Percentiles rank a stretch among this genome's conserved stretches.
These are phyloP conservation scores for Exophiala xenobiotica DNA, from an alignment of 2,329 filamentous ascomycete species.

Conservation along the genomic window DNA sequence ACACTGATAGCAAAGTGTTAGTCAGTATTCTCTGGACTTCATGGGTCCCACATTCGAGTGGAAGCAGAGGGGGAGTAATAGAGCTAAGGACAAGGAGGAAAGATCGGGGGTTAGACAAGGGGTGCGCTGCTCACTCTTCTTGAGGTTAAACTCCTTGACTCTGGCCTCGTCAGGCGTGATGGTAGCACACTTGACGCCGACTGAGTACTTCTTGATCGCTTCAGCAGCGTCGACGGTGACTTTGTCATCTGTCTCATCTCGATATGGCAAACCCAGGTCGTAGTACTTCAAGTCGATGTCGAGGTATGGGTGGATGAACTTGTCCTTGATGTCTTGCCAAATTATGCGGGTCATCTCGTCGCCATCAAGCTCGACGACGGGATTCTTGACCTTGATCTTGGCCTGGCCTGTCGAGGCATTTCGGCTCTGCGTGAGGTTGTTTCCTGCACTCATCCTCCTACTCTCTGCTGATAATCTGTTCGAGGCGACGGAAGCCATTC, in stretches of 20 bases:
- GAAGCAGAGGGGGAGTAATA: too few species aligned
- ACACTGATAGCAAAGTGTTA: constrained; percentile 61
- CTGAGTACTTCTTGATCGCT: constrained; percentile 98
- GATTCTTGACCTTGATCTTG: constrained; percentile 99
- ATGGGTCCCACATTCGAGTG: too few species aligned
- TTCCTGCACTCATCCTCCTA: constrained; percentile 14
- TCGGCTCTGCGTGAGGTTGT: constrained; percentile 39
- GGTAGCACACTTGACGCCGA: constrained; percentile 98
- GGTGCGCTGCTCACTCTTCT: constrained; percentile 72
- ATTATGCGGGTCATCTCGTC: constrained; percentile 97
- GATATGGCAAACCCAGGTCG: constrained; percentile 88
- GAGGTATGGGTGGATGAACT: constrained; percentile 66
- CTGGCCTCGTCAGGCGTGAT: constrained; percentile 97
- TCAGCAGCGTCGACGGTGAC: constrained; percentile 93
- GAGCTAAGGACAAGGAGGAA: not conserved
- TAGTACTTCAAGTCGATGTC: constrained; percentile 99
- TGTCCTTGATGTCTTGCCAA: constrained; percentile 99
- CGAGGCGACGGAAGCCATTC: constrained; percentile 19
- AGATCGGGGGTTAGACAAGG: not conserved
- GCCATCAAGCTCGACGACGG: constrained; percentile 95
- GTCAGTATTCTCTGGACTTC: constrained; percentile 6
- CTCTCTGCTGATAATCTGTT: constrained; percentile 28
- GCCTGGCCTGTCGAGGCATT: constrained; percentile 50
- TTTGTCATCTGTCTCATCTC: constrained; percentile 93
- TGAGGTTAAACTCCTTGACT: constrained; percentile 97